Evolutionary conservation across 2,329 filamentous ascomycete species (phyloP), one percentile per base, ranked within the genome.

Genomic region (Sporothrix luriei): DNA sequence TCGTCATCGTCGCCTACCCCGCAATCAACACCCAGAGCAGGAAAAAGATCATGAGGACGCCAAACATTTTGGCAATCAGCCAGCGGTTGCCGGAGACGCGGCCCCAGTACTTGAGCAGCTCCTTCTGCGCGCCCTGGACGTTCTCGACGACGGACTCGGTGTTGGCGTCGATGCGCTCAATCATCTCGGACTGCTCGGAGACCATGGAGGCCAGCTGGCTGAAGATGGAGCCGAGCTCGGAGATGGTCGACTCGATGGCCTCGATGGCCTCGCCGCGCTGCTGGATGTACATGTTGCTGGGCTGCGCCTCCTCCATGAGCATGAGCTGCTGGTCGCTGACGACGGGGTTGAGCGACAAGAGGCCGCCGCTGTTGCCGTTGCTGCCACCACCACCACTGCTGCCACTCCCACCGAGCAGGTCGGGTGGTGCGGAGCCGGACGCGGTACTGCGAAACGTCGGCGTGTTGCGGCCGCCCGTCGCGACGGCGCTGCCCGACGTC

Each of bases 121-220:
- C 94, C 73, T 94, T 86, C 78, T 99, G 95, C 6, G 95, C 95
- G 21, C 95, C 95, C 77, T 97, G 88, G n/a, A 99, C 94, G 75
- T 99, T 99, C 77, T 98, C 94, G 68, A 99, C 94, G 6, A 99
- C 93, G 75, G 97, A 94, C 77, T 99, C 95, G 1, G 94, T 97
- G 66, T 75, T 75, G 24, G 74, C 74, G 51, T 75, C 74, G 49
- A 75, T 75, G 49, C 74, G 73, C 68, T 75, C 72, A 74, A 99
- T 97, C 91, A 97, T 97, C 80, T 97, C 95, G 72, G 92, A 93
- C 81, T 99, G 95, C 79, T 99, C 94, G 69, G 91, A 93, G 40
- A 99, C 95, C 95, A 99, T 98, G 74, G 92, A 90, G 48, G 95
- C 94, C 65, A 99, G 83, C 79, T 99, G 70, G 2, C 69, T 72